phyloP scores from a whole-genome alignment of 805 yeast genomes.

The Candida vartiovaarae region DNA sequence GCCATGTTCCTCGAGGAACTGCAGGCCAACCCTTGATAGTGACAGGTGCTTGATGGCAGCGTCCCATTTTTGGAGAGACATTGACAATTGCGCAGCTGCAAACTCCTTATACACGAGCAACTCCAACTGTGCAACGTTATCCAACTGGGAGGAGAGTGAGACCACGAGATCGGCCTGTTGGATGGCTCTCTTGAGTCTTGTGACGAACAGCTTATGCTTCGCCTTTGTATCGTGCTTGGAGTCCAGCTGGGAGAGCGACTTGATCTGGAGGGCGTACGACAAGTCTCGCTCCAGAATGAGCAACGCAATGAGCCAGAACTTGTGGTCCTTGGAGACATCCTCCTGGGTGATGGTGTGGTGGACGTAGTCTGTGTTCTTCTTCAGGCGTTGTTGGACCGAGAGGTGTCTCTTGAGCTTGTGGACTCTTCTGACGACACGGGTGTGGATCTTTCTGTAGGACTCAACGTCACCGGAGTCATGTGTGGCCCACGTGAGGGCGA shows the following conservation, averaged over 20 bases:
- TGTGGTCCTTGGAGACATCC: conserved; percentile 42
- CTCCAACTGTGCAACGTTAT: conserved; percentile 29
- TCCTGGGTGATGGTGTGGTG: conserved; percentile 40
- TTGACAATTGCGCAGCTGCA: conserved; percentile 42
- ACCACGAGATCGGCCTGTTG: conserved; percentile 36
- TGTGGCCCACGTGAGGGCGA: conserved; percentile 1
- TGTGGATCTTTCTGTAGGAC: conserved; percentile 26
- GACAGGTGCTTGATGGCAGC: conserved; percentile 46
- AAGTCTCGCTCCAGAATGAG: conserved; percentile 73
- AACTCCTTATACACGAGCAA: conserved; percentile 39
- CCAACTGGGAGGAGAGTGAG: conserved; percentile 32
- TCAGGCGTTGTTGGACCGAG: conserved; percentile 56
- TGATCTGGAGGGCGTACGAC: conserved; percentile 60
- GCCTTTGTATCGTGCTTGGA: conserved; percentile 24
- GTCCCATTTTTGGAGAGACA: conserved; percentile 51
- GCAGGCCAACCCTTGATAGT: conserved; percentile 55
- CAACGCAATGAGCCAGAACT: conserved; percentile 53
- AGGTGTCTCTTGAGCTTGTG: conserved; percentile 60
- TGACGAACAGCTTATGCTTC: conserved; percentile 44
- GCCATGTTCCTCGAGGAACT: conserved; percentile 37
- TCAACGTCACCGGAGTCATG: not conserved
- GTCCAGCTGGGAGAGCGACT: conserved; percentile 47
- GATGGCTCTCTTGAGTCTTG: conserved; percentile 64
- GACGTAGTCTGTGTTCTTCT: conserved; percentile 35
- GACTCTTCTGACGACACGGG: conserved; percentile 50